Percentiles rank a stretch among this genome's conserved stretches.
Evolutionary conservation across 1,139 yeast species (phyloP).

Genomic region (Yamadazyma blattariae): DNA sequence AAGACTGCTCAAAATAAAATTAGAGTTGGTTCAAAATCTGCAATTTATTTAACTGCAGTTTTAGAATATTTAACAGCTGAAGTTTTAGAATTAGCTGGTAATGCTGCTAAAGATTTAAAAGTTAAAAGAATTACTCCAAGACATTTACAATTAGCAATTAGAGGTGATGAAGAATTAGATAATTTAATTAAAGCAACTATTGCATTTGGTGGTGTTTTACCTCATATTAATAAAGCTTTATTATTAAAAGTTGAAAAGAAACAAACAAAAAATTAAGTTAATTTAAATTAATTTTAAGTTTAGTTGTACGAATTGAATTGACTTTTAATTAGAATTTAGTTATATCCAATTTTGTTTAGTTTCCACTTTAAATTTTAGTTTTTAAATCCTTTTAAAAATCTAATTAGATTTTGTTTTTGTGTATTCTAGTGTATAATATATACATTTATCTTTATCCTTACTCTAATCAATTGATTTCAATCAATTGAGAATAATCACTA

Average conservation of each 20-base stretch:
- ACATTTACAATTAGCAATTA: constrained; percentile 95
- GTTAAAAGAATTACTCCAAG: constrained; percentile 99
- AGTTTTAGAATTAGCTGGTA: constrained; percentile 97
- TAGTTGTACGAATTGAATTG: not conserved
- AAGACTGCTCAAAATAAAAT: constrained; percentile 88
- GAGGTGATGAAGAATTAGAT: constrained; percentile 99
- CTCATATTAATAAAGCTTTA: constrained; percentile 93
- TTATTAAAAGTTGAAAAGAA: constrained; percentile 90
- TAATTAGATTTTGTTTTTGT: constrained; percentile 4
- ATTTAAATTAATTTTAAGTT: not conserved
- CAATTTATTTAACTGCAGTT: constrained; percentile 95
- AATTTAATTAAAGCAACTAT: constrained; percentile 94
- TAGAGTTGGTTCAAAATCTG: constrained; percentile 97
- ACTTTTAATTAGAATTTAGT: no score
- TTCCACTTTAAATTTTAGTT: no score
- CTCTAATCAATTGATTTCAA: no score
- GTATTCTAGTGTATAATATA: constrained; percentile 8
- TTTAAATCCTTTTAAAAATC: no score
- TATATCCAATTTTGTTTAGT: no score
- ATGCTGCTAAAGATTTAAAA: constrained; percentile 97
- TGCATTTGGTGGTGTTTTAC: constrained; percentile 98
- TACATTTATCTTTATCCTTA: constrained; percentile 8
- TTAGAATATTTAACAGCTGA: constrained; percentile 97
- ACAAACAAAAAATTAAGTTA: constrained; percentile 44
- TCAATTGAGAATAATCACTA: no score